Base-by-base conservation (phyloP, 306 rosid species). In the Aeschynomene evenia region DNA sequence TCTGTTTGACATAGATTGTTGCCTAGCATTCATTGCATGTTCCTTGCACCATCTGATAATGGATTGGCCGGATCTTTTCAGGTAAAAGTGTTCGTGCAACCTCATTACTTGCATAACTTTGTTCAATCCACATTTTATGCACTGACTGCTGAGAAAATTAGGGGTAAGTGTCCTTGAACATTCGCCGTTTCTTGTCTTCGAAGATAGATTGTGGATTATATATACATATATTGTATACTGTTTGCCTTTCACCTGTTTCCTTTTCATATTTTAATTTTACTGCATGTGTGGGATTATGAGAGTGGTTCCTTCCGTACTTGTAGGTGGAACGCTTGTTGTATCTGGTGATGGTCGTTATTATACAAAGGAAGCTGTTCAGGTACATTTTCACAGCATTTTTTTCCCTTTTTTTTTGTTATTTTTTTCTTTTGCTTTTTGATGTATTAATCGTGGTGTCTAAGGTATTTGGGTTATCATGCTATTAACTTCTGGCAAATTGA, bases 281-380 rank as follows among this genome's bases (percentile, higher is more conserved):
- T 56, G 54, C 53, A 31, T 66, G 39, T 59, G 21, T 40, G 50
- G 69, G 68, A 36, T 42, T 7, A 7, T 67, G 14, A 72, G 54
- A 58, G 14, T 28, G 48, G n/a, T 64, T 40, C 36, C 62, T 70
- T 69, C 36, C 22, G 20, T 68, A 45, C 53, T 60, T 91, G 72
- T 57, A 95, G 97, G 97, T 70, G 96, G 91, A 15, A 89, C 92
- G 33, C 87, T 95, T 33, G 97, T 95, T 85, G 97, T 91, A 52
- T 95, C 99, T 63, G 97, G 99, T 39, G 99, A 95, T 87, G 99
- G 99, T 42, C 99, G 99, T 69, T 91, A 91, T 78, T 95, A 52
- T 66, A 89, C 99, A 18, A 85, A 91, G 92, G 97, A 89, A 15
- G 96, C 96, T 61, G 86, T 95, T 76, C 99, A 87, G 99, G 99